phyloP scores from a whole-genome alignment of 148 eudicot species.

The Diospyros kaki region DNA sequence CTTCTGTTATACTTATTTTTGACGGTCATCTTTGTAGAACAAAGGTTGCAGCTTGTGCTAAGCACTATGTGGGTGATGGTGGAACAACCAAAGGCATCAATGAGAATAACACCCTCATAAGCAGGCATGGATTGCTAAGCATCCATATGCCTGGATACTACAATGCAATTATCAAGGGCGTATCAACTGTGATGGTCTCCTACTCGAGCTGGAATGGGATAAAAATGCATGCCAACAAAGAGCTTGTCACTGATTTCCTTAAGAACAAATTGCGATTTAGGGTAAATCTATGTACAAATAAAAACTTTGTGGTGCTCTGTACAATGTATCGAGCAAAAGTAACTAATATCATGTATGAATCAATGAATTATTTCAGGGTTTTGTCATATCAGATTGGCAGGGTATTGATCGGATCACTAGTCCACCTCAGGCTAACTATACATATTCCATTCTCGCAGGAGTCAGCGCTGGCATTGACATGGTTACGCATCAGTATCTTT shows the following conservation, averaged over 20 bases:
- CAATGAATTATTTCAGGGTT: conserved; percentile 41
- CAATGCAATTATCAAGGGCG: conserved; percentile 48
- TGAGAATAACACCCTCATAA: no score
- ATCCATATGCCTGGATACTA: conserved; percentile 69
- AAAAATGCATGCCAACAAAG: conserved; percentile 48
- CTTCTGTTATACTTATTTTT: conserved; percentile 55
- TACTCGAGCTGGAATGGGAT: conserved; percentile 65
- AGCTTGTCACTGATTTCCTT: conserved; percentile 49
- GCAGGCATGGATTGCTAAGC: conserved; percentile 40
- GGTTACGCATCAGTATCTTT: conserved; percentile 25
- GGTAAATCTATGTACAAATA: conserved; percentile 22
- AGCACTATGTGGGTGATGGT: no score
- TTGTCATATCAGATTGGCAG: conserved; percentile 69
- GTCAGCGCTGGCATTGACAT: conserved; percentile 70
- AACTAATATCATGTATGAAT: no score
- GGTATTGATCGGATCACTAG: conserved; percentile 62
- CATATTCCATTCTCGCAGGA: conserved; percentile 43
- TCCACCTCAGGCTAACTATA: conserved; percentile 58
- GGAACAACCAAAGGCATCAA: no score
- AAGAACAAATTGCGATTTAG: conserved; percentile 50
- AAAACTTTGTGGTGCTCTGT: no score
- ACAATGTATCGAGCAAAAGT: no score
- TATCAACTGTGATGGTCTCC: conserved; percentile 62
- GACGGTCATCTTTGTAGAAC: conserved; percentile 10
- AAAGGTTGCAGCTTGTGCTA: no score